Evolutionary conservation across 2,329 filamentous ascomycete species (phyloP), one percentile per base, ranked within the genome.

Genomic region (Dryadomyces sulphureus): DNA sequence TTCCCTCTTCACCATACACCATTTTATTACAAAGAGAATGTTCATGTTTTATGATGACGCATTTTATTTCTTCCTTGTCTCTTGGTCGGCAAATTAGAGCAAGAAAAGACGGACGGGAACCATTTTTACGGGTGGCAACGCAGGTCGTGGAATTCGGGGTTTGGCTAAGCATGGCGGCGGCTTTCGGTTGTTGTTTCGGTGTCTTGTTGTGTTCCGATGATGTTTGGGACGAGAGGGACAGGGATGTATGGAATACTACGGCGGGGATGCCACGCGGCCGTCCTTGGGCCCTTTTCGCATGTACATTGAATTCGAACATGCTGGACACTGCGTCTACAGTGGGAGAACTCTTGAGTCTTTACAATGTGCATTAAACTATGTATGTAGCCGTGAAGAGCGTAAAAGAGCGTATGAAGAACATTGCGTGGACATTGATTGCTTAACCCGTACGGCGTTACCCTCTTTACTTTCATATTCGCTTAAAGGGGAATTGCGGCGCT

Each of bases 241-340:
- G 20, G 30, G 9, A 36, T 46, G 45, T 46, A 46, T 36, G 45
- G 45, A 46, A 46, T 21, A 38, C 12, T 36, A n/a, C 22, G 17
- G 20, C 41, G 45, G n/a, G n/a, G n/a, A n/a, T n/a, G n/a, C n/a
- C n/a, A n/a, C n/a, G n/a, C n/a, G n/a, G n/a, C n/a, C n/a, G n/a
- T n/a, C n/a, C n/a, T n/a, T n/a, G n/a, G 34, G n/a, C 21, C 16
- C 16, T 34, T 27, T 44, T 44, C n/a, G 32, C 36, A 22, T 49
- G 46, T 44, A 49, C 46, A 49, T 35, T 45, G 44, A 49, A 49
- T 39, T 34, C 24, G 45, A 49, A 49, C 45, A 49, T 47, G 45
- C 21, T 44, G 34, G n/a, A n/a, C n/a, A n/a, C n/a, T n/a, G n/a
- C n/a, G n/a, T n/a, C n/a, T n/a, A n/a, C n/a, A n/a, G n/a, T n/a